Base-by-base conservation (phyloP, 345 rosid genomes). In the Trapa bicornis region DNA sequence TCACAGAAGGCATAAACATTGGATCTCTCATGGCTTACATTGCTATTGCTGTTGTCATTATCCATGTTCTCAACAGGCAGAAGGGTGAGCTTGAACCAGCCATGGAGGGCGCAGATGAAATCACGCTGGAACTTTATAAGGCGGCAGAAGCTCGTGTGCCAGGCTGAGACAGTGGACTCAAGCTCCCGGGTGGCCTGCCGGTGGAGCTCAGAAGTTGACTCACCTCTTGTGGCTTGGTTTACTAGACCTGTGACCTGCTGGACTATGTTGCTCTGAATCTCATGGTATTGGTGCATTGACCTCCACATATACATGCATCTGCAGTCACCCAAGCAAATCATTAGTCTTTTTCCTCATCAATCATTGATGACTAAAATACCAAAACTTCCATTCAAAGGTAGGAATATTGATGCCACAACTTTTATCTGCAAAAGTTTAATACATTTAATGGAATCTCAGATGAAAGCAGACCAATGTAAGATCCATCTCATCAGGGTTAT, bases 301-400 rank as follows among this genome's bases (percentile, higher is more conserved):
- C 70, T 85, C 99, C 97, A 94, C 97, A 94, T 91, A 79, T 89
- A 89, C 99, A 88, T 87, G 74, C 91, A 87, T 67, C 97, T 94
- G 90, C 75, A 80, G 39, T 58, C 15, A 11, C 3, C 14, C 38
- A 6, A 32, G 11, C 16, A 35, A 58, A 32, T 32, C 63, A 50
- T 58, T n/a, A 54, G 60, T 54, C 10, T 41, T 41, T 41, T 8
- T 41, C 7, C 7, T 41, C 43, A 4, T 8, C 43, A 58, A 8
- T 32, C 63, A 50, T 58, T n/a, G 29, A 35, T 54, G 3, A 50
- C 16, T 13, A 6, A 50, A 50, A 50, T 3, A 13, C 54, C 54
- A 4, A 45, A 45, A 45, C 48, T 0, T 45, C 48, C 48, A 4
- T 11, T 45, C 48, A 45, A 45, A 45, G 48, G 48, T 5, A 45